Evolutionary conservation across 352 stramenopile species (phyloP).

Genomic region (Pythium dissotocum): DNA sequence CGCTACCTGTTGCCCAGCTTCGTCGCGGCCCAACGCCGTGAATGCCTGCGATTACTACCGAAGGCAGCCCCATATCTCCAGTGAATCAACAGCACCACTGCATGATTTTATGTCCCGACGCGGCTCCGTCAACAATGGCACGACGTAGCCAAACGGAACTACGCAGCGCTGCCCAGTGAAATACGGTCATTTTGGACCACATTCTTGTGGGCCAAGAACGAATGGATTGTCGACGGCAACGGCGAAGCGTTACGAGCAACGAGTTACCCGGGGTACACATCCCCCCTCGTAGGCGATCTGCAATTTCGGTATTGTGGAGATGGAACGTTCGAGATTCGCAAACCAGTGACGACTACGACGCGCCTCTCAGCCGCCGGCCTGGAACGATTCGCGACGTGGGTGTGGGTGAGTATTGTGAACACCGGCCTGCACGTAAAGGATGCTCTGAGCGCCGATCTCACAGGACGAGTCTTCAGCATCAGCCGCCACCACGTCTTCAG

Average conservation of each 20-base stretch:
- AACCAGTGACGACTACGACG: not conserved
- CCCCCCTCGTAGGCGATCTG: not conserved
- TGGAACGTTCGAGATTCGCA: not conserved
- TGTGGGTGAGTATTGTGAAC: not conserved
- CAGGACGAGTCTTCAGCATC: not conserved
- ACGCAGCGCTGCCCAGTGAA: not conserved
- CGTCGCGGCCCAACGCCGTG: not conserved
- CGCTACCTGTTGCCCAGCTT: not conserved
- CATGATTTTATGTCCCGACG: not conserved
- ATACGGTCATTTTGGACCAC: not conserved
- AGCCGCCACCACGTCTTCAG: not conserved
- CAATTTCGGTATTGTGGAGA: not conserved
- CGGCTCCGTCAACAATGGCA: not conserved
- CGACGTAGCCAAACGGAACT: not conserved
- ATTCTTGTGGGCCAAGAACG: not conserved
- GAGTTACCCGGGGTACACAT: not conserved
- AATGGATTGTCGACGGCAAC: not conserved
- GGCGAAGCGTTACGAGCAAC: not conserved
- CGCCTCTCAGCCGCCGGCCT: not conserved
- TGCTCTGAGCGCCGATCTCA: not conserved
- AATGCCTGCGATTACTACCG: not conserved
- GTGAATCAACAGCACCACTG: not conserved
- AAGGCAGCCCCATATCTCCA: not conserved
- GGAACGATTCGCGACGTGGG: not conserved
- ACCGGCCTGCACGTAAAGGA: not conserved